Conservation (phyloP, 2,329 filamentous ascomycete genomes). For the Cryoendolithus antarcticus region DNA sequence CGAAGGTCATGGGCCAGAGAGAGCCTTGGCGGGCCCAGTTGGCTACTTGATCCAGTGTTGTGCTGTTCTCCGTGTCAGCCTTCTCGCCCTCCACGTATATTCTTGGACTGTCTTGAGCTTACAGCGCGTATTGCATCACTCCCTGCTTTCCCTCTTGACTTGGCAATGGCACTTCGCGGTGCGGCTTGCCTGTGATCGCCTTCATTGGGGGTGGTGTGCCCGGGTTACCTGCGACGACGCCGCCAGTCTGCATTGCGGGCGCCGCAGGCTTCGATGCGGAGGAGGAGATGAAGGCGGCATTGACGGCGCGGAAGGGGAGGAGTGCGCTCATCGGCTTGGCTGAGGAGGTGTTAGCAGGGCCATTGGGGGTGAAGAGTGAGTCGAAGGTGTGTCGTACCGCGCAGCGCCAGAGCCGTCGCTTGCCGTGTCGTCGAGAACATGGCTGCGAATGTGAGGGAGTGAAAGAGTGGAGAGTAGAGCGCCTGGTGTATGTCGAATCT, state of each 20-base stretch:
- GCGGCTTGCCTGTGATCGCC: constrained; percentile 37
- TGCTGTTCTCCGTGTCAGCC: constrained; percentile 36
- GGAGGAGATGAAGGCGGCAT: constrained; percentile 51
- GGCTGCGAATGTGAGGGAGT: constrained; percentile 11
- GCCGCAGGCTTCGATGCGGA: constrained; percentile 53
- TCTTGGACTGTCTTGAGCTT: constrained; percentile 30
- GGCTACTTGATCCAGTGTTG: constrained; percentile 63
- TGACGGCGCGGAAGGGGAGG: constrained; percentile 48
- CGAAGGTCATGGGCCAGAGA: constrained; percentile 82
- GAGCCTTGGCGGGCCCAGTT: constrained; percentile 81
- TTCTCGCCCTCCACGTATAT: not conserved
- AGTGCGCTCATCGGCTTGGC: constrained; percentile 54
- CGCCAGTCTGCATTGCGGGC: constrained; percentile 38
- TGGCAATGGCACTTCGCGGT: constrained; percentile 58
- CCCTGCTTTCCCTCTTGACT: constrained; percentile 73
- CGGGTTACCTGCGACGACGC: constrained; percentile 42
- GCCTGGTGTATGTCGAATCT: constrained; percentile 6
- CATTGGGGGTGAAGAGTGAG: constrained; percentile 1
- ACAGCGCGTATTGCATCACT: constrained; percentile 75
- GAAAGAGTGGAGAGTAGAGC: constrained; percentile 15
- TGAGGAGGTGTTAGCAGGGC: constrained; percentile 27
- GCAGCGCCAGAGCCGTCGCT: constrained; percentile 41
- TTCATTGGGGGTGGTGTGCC: constrained; percentile 41
- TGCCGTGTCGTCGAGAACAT: constrained; percentile 42
- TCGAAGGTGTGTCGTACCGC: constrained; percentile 32